These are phyloP conservation scores for Avena atlantica DNA, from an alignment of 176 grass and related monocot species.

Conservation along the genomic window DNA sequence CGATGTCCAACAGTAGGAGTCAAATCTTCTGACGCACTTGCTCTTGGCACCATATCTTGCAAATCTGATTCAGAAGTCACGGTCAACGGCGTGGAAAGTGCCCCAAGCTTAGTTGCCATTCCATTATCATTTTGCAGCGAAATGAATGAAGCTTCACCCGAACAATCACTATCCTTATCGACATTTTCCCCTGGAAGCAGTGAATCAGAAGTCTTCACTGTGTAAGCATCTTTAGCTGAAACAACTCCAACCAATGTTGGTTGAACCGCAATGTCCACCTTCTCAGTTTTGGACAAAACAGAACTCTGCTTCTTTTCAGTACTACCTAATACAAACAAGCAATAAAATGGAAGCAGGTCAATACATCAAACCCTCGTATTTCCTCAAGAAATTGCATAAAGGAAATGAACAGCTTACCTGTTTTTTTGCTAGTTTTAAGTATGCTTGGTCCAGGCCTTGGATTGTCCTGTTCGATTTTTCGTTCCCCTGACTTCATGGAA, in stretches of 20 bases:
- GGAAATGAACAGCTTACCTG: slow-evolving; percentile 49
- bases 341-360: slow-evolving; percentile 48
- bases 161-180: slow-evolving; percentile 48
- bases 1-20: slow-evolving; percentile 34
- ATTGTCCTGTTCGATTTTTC: slow-evolving; percentile 48
- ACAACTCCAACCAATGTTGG: slow-evolving; percentile 30
- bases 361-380: neutral
- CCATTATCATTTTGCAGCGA: slow-evolving; percentile 36
- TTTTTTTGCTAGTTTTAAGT: slow-evolving; percentile 63
- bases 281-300: slow-evolving; percentile 40
- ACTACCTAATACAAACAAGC: slow-evolving; percentile 41
- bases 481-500: slow-evolving; percentile 54
- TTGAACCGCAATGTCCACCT: slow-evolving; percentile 25
- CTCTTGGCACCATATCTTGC: slow-evolving; percentile 42
- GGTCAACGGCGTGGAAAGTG: slow-evolving; percentile 25
- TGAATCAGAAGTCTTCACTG: slow-evolving; percentile 37
- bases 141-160: slow-evolving; percentile 28
- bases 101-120: slow-evolving; percentile 34
- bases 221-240: slow-evolving; percentile 39
- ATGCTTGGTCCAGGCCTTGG: slow-evolving; percentile 52
- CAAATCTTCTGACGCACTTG: slow-evolving; percentile 42
- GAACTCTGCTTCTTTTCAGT: slow-evolving; percentile 52
- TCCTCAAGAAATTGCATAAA: slow-evolving; percentile 29
- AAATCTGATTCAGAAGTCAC: slow-evolving; percentile 45
- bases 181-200: slow-evolving; percentile 29